phyloP scores from a whole-genome alignment of 257 asterid species.

The Solanum rostratum region DNA sequence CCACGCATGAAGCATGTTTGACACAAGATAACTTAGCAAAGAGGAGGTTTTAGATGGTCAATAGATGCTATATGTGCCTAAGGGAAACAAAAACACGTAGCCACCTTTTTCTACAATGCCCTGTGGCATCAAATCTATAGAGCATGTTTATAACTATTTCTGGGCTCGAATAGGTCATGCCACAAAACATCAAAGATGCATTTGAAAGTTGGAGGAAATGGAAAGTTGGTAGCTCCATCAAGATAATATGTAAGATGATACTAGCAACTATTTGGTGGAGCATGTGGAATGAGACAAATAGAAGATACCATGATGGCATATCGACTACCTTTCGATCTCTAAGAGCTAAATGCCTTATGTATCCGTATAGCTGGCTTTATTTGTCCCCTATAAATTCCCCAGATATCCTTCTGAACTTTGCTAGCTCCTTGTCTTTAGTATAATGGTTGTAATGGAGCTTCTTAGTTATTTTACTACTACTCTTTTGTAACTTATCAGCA shows the following conservation, averaged over 20 bases:
- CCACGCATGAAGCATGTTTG: too few species aligned
- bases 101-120: neutral
- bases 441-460: too few species aligned
- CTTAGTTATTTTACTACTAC: too few species aligned
- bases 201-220: too few species aligned
- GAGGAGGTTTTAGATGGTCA: too few species aligned
- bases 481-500: too few species aligned
- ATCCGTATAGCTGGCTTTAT: neutral
- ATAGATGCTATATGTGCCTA: too few species aligned
- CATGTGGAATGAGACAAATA: neutral
- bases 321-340: neutral
- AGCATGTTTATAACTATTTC: neutral
- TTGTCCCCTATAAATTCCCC: neutral
- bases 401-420: neutral
- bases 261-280: neutral
- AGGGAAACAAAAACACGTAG: neutral
- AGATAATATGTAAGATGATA: too few species aligned
- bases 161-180: neutral
- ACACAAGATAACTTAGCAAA: too few species aligned
- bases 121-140: neutral
- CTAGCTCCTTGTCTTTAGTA: too few species aligned
- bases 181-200: too few species aligned
- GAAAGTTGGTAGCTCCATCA: too few species aligned
- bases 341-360: neutral
- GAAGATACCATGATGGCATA: neutral